These are phyloP conservation scores for Wakefieldia striispora DNA, from an alignment of 768 basidiomycete genomes.

Conservation along the genomic window DNA sequence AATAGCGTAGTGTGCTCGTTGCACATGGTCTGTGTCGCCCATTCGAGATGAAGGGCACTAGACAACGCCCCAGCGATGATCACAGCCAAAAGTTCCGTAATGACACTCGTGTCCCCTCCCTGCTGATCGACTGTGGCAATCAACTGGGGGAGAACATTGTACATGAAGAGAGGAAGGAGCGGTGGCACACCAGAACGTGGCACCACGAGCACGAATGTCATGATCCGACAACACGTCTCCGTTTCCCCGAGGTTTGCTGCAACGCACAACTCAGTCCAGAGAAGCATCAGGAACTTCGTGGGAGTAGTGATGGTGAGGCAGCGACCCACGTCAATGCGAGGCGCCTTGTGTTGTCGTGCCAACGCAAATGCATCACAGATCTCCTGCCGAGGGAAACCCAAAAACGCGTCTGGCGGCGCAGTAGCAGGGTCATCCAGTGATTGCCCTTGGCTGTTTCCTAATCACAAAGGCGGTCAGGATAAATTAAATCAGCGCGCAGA, in stretches of 20 bases:
- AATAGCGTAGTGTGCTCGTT: constrained; percentile 49
- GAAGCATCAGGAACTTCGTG: constrained; percentile 56
- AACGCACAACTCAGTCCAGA: constrained; percentile 66
- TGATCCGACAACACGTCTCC: constrained; percentile 62
- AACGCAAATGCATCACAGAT: constrained; percentile 55
- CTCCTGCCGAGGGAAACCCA: constrained; percentile 54
- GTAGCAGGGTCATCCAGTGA: constrained; percentile 16
- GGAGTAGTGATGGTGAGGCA: constrained; percentile 60
- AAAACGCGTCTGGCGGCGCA: constrained; percentile 37
- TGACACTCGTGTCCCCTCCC: constrained; percentile 51
- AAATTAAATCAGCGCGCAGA: neutral
- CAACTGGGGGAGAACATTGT: constrained; percentile 61
- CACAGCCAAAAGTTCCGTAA: constrained; percentile 61
- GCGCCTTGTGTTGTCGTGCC: constrained; percentile 61
- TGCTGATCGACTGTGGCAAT: constrained; percentile 52
- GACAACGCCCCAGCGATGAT: constrained; percentile 66
- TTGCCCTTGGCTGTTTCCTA: constrained; percentile 19
- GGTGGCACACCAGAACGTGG: constrained; percentile 59
- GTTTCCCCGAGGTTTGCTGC: constrained; percentile 56
- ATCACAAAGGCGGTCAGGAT: neutral
- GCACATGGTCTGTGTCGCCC: constrained; percentile 56
- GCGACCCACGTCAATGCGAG: constrained; percentile 62
- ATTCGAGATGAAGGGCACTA: constrained; percentile 67
- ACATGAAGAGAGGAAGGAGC: constrained; percentile 71
- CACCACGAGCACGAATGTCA: constrained; percentile 64